Conservation (phyloP, 2,329 filamentous ascomycete genomes). For the Herpotrichia juniperi region DNA sequence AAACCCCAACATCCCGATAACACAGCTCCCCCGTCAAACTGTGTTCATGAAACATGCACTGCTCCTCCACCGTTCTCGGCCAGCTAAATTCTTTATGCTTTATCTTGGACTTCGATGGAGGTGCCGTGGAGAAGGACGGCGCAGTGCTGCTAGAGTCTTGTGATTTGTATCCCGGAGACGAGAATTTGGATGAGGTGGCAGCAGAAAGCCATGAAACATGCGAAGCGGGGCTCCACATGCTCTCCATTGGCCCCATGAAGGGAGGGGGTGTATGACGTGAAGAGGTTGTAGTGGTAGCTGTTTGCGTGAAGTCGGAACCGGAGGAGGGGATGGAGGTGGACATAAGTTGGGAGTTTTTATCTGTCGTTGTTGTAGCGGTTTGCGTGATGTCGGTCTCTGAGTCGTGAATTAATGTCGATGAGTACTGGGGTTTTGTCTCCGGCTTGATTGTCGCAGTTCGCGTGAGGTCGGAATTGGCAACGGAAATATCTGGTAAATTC, state of each 20-base stretch:
- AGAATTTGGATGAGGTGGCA: background rate
- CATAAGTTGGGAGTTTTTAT: too few relatives aligned
- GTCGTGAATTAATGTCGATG: too few relatives aligned
- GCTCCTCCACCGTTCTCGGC: background rate
- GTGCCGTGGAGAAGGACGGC: background rate
- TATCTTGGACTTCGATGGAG: background rate
- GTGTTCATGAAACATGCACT: constrained; percentile 4
- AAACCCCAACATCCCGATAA: background rate
- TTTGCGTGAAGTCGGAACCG: background rate
- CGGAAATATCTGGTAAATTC: too few relatives aligned
- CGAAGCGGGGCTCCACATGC: background rate
- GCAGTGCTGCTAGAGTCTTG: background rate
- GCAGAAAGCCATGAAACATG: constrained; percentile 3
- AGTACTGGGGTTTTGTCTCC: too few relatives aligned
- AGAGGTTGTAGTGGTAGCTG: background rate
- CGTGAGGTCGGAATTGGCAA: too few relatives aligned
- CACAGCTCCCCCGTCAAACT: background rate
- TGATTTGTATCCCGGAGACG: background rate
- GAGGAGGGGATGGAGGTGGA: background rate
- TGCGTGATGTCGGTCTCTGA: too few relatives aligned
- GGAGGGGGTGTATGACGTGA: background rate
- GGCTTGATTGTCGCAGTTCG: background rate
- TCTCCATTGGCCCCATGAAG: background rate
- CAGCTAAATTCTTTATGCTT: background rate
- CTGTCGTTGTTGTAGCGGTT: too few relatives aligned